These are phyloP conservation scores for Serendipita vermifera DNA, from an alignment of 768 basidiomycete genomes.

Conservation along the genomic window DNA sequence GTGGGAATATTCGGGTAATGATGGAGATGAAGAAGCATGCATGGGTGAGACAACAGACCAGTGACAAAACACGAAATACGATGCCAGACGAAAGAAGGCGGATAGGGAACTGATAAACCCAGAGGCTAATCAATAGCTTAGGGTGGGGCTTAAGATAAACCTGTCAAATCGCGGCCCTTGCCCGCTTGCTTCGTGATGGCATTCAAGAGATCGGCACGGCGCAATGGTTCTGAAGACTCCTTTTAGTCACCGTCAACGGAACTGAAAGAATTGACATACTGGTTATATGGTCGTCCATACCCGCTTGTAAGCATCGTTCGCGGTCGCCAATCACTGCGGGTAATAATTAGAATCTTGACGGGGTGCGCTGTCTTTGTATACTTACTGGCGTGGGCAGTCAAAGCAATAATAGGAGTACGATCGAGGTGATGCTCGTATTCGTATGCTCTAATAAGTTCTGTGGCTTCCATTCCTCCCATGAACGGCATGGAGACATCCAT, in stretches of 20 bases:
- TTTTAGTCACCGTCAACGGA: not conserved
- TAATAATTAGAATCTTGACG: constrained; percentile 11
- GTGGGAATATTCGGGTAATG: no score
- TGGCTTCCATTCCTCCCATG: constrained; percentile 98
- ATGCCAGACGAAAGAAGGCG: not conserved
- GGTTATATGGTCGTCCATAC: constrained; percentile 42
- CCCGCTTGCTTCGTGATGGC: constrained; percentile 69
- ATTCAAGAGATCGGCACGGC: constrained; percentile 66
- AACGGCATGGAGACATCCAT: constrained; percentile 99
- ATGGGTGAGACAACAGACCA: not conserved
- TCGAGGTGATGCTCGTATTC: constrained; percentile 59
- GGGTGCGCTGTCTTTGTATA: constrained; percentile 19
- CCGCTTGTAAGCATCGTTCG: constrained; percentile 62
- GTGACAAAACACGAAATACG: not conserved
- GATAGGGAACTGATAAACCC: not conserved
- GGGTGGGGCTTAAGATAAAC: not conserved
- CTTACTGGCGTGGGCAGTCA: constrained; percentile 94
- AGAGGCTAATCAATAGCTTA: not conserved
- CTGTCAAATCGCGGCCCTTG: constrained; percentile 25
- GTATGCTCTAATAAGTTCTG: constrained; percentile 75
- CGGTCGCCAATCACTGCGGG: constrained; percentile 74
- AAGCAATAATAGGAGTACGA: constrained; percentile 83
- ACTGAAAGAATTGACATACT: constrained; percentile 18
- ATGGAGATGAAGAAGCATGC: no score
- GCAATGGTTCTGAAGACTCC: constrained; percentile 47